A percentile compares a stretch with the other conserved stretches of the same genome.
Evolutionary conservation across 2,329 filamentous ascomycete species (phyloP).

Genomic region (Lomentospora prolificans): DNA sequence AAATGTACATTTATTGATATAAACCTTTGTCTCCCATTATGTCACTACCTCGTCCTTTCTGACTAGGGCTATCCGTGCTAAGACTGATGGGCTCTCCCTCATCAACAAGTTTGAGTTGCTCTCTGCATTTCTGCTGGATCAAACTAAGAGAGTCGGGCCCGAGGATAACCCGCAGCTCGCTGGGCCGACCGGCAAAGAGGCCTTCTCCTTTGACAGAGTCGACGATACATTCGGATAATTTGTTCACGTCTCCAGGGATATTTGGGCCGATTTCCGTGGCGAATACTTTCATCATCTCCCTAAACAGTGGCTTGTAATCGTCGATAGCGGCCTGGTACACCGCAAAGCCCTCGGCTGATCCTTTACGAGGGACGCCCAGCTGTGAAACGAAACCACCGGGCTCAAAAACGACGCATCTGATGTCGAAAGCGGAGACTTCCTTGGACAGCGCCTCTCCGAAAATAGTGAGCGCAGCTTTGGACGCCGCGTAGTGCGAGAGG

Average conservation of each 20-base stretch:
- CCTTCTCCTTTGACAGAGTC: slow-evolving; percentile 11
- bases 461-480: slow-evolving; percentile 8
- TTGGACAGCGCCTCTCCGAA: slow-evolving; percentile 1
- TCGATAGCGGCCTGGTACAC: not conserved
- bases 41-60: no score
- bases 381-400: slow-evolving; percentile 8
- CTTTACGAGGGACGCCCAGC: slow-evolving; percentile 12
- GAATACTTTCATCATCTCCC: slow-evolving; percentile 12
- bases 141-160: not conserved
- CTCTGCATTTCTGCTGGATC: not conserved
- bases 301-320: slow-evolving; percentile 12
- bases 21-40: no score
- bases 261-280: slow-evolving; percentile 10
- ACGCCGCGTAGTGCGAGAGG: slow-evolving; percentile 5
- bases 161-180: not conserved
- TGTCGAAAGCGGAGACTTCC: slow-evolving; percentile 1
- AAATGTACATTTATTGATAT: no score
- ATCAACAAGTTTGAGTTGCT: not conserved
- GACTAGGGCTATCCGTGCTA: not conserved
- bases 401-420: slow-evolving; percentile 7
- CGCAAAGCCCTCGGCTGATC: slow-evolving; percentile 8
- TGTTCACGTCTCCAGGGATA: slow-evolving; percentile 15
- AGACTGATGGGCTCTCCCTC: not conserved
- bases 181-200: not conserved
- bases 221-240: slow-evolving; percentile 12